Evolutionary conservation across 495 filamentous ascomycete genomes (phyloP), one percentile per base, ranked within the genome.

Genomic region (Penicillium ucsense): DNA sequence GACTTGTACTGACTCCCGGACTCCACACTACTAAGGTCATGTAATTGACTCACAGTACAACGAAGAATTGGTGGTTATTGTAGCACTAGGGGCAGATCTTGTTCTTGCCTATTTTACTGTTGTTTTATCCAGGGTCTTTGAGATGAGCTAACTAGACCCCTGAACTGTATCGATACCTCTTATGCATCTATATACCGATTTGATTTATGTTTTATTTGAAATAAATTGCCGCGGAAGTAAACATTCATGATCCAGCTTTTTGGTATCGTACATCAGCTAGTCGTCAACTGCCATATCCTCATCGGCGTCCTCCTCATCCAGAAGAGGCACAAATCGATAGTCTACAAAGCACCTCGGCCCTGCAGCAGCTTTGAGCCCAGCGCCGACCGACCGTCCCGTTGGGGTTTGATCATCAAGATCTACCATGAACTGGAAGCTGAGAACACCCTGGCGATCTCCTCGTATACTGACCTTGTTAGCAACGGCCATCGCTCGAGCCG

Each of bases 381-480:
- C 57, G 31, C 53, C 57, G 11, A 57, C 41, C 20, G 61, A 39
- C 10, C 56, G 59, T 5, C 55, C 60, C 41, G 59, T 61, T 5
- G 57, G 59, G 30, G 59, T 50, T 8, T 46, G 37, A 29, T 64
- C 68, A 45, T 79, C 78, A 9, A 85, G 66, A 61, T 95, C 88
- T 33, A 98, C 83, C 89, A 98, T 94, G 55, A 98, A 95, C 64
- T 98, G 92, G 59, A 97, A 69, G 63, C 88, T 96, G 50, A 98
- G 64, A 10, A 97, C 90, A 0, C 92, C 92, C 62, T 89, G 84
- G 8, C 76, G 71, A 70, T 98, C 92, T 5, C 86, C 81, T 5
- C 92, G 74, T 48, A 98, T 79, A 60, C 89, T 95, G 28, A 96
- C 91, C 64, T 96, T 98, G 46, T 76, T 87, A 27, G 92, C 89